Evolutionary conservation across 192 early-diverging fungal genomes (phyloP).

Genomic region (Diversispora eburnea): DNA sequence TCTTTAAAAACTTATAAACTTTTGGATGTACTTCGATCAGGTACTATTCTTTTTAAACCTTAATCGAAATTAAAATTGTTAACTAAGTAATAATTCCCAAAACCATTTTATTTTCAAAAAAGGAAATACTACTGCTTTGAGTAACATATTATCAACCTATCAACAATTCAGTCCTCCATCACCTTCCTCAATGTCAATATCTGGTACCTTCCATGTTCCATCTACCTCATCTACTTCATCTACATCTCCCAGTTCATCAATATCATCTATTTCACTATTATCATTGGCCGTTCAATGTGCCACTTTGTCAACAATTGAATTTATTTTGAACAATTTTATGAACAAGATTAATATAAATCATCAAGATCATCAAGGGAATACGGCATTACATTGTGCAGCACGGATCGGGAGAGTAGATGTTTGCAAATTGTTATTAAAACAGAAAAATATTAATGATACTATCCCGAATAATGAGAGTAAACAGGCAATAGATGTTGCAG

Average conservation of each 20-base stretch:
- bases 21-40: slow-evolving; percentile 33
- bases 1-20: slow-evolving; percentile 35
- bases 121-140: too few relatives aligned
- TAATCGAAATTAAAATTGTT: background rate
- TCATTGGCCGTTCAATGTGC: slow-evolving; percentile 66
- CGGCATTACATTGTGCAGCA: slow-evolving; percentile 71
- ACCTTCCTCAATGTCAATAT: too few relatives aligned
- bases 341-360: slow-evolving; percentile 48
- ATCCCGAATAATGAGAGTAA: slow-evolving; percentile 59
- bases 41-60: slow-evolving; percentile 13
- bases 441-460: slow-evolving; percentile 64
- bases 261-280: slow-evolving; percentile 38
- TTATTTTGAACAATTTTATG: slow-evolving; percentile 45
- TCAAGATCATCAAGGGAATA: slow-evolving; percentile 58
- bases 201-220: too few relatives aligned
- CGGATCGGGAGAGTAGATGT: slow-evolving; percentile 63
- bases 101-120: background rate
- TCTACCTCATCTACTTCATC: too few relatives aligned
- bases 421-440: slow-evolving; percentile 61
- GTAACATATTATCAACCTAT: too few relatives aligned
- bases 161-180: too few relatives aligned
- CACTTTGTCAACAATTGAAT: slow-evolving; percentile 49
- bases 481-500: slow-evolving; percentile 54
- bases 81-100: background rate
- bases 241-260: background rate